Evolutionary conservation across 352 stramenopile species (phyloP).

Genomic region (Globisporangium spiculum): DNA sequence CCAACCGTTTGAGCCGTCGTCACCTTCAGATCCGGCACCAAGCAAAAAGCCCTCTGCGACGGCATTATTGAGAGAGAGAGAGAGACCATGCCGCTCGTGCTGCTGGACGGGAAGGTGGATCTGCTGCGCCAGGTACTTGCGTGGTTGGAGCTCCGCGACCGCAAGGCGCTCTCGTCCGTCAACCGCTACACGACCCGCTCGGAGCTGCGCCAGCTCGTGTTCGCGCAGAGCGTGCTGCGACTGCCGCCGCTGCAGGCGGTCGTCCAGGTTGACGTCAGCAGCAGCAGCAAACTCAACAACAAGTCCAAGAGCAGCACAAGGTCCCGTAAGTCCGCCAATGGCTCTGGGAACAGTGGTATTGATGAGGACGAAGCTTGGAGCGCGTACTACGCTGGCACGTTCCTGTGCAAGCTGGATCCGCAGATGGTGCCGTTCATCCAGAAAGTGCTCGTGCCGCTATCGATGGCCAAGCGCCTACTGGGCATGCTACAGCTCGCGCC

Average conservation of each 20-base stretch:
- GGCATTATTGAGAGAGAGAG: neutral
- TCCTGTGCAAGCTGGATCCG: slow-evolving; percentile 27
- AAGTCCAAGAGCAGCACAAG: neutral
- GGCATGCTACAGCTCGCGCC: slow-evolving; percentile 34
- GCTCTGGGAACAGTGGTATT: neutral
- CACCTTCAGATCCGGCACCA: neutral
- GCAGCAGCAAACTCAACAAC: neutral
- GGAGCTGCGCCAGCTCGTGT: slow-evolving; percentile 41
- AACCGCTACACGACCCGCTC: slow-evolving; percentile 27
- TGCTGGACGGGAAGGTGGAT: slow-evolving; percentile 44
- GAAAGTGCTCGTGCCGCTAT: slow-evolving; percentile 30
- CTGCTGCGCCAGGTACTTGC: slow-evolving; percentile 38
- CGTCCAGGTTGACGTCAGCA: neutral
- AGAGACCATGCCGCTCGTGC: slow-evolving; percentile 19
- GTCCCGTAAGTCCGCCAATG: neutral
- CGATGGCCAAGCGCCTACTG: slow-evolving; percentile 35
- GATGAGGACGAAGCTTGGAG: slow-evolving; percentile 8
- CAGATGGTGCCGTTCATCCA: slow-evolving; percentile 32
- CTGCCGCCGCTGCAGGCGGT: slow-evolving; percentile 27
- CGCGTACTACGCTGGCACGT: slow-evolving; percentile 35
- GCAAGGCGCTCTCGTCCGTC: slow-evolving; percentile 34
- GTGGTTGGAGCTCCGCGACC: slow-evolving; percentile 39
- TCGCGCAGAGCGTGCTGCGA: slow-evolving; percentile 36
- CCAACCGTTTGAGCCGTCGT: too few relatives aligned
- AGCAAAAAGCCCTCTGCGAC: neutral